Evolutionary conservation across 2,329 filamentous ascomycete species (phyloP).

Genomic region (Neonectria sp.): DNA sequence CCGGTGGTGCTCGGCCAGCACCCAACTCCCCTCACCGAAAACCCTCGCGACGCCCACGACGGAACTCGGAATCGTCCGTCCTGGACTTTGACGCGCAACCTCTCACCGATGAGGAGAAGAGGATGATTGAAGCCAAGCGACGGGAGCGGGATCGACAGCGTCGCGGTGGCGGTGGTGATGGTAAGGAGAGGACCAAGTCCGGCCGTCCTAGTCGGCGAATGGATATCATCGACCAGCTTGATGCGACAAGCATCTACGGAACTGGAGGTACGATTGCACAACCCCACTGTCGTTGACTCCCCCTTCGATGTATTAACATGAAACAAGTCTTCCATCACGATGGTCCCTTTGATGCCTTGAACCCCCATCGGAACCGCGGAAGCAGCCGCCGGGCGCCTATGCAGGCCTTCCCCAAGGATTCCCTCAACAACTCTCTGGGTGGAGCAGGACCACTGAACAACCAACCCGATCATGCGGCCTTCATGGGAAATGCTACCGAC

Average conservation of each 20-base stretch:
- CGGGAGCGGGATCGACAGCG: conserved; percentile 45
- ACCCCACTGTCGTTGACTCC: background rate
- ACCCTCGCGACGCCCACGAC: conserved; percentile 69
- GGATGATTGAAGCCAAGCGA: conserved; percentile 56
- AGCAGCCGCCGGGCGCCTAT: conserved; percentile 89
- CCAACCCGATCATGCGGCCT: conserved; percentile 87
- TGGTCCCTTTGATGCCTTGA: conserved; percentile 96
- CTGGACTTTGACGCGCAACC: conserved; percentile 71
- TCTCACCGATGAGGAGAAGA: conserved; percentile 68
- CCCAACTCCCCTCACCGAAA: conserved; percentile 58
- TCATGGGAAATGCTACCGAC: conserved; percentile 84
- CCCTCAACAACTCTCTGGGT: conserved; percentile 91
- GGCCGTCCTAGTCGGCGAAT: conserved; percentile 69
- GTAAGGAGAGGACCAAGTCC: conserved; percentile 65
- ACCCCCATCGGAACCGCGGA: conserved; percentile 92
- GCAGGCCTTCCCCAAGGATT: conserved; percentile 95
- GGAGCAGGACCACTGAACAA: conserved; percentile 88
- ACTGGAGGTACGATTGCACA: conserved; percentile 79
- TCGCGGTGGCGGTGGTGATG: conserved; percentile 41
- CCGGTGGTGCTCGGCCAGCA: conserved; percentile 52
- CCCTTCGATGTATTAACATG: conserved; percentile 22
- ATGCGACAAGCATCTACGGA: conserved; percentile 96
- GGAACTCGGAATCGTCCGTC: conserved; percentile 86
- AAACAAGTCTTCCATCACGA: conserved; percentile 96
- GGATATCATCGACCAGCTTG: conserved; percentile 96